Evolutionary conservation across 495 filamentous ascomycete species (phyloP), one percentile per base, ranked within the genome.

Genomic region (Penicillium cataractarum): DNA sequence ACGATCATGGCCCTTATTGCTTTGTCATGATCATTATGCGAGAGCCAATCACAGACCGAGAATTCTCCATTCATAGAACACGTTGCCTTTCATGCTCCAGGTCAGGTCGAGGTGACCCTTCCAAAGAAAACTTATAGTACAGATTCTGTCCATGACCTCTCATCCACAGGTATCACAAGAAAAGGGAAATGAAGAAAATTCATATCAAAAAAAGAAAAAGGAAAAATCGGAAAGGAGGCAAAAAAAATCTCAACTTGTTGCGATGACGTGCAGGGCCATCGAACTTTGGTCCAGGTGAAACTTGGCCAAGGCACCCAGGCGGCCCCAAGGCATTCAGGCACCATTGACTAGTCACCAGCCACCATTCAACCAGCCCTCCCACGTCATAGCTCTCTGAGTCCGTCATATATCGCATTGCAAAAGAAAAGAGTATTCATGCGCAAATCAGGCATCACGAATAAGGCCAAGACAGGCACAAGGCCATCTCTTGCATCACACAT

Each of bases 51-150:
- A 50, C n/a, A 50, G 46, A 50, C 46, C 10, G 24, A 50, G 24
- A 50, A 50, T 17, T 27, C 24, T 50, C 24, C 46, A 29, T 29
- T 50, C 46, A 29, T 27, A 50, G n/a, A 26, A 50, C 46, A 50
- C 24, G 6, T 50, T 50, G 17, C 46, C 22, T 1, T 50, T 17
- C 46, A 13, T 50, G 46, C 13, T n/a, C 21, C 24, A n/a, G 24
- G 46, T 50, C 24, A 8, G 12, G 46, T 27, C 46, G 13, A 21
- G 29, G 13, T 17, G 22, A 27, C 22, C 22, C 26, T n/a, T 50
- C 46, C 24, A 50, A 50, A 50, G 46, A 50, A 24, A 50, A 50
- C 46, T 27, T 50, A 50, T 50, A 29, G 46, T 50, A 50, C 46
- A 50, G 46, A 50, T 29, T 50, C 46, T n/a, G 46, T 50, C 46